phyloP scores from a whole-genome alignment of 2,329 filamentous ascomycete species.

The Ophiostoma sp. region DNA sequence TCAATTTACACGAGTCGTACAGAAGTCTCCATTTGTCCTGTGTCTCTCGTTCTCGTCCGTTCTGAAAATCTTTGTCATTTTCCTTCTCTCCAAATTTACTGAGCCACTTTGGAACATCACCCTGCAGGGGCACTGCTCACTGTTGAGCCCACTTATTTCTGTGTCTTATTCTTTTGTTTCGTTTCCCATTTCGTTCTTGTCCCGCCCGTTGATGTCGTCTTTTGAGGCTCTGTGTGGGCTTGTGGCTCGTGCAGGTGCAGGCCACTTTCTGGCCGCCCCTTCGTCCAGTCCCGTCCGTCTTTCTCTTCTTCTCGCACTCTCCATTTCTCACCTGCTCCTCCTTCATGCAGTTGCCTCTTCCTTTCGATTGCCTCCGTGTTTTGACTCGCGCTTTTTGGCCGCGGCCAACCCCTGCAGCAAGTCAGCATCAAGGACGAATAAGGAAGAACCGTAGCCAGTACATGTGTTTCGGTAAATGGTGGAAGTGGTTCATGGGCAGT shows the following conservation, averaged over 20 bases:
- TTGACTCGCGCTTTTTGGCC: slow-evolving; percentile 22
- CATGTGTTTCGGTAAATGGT: neutral
- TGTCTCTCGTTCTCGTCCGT: neutral
- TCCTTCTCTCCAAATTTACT: neutral
- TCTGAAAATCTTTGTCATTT: neutral
- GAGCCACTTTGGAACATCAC: neutral
- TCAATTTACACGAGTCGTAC: neutral
- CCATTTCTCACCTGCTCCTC: neutral
- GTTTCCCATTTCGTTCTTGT: neutral
- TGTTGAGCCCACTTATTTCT: neutral
- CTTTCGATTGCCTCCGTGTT: slow-evolving; percentile 3
- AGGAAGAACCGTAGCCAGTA: neutral
- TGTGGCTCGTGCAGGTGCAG: neutral
- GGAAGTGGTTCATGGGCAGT: neutral
- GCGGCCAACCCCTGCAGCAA: slow-evolving; percentile 16
- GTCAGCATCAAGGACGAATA: neutral
- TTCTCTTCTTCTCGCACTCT: neutral
- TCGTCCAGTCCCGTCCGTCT: neutral
- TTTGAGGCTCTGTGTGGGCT: slow-evolving; percentile 8
- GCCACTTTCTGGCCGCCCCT: neutral
- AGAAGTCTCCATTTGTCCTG: neutral
- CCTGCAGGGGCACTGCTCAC: neutral
- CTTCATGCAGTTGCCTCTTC: neutral
- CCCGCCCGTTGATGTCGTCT: neutral
- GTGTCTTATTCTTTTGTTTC: neutral